Base-by-base conservation (phyloP, 257 asterid genomes). In the Fraxinus cuspidata region DNA sequence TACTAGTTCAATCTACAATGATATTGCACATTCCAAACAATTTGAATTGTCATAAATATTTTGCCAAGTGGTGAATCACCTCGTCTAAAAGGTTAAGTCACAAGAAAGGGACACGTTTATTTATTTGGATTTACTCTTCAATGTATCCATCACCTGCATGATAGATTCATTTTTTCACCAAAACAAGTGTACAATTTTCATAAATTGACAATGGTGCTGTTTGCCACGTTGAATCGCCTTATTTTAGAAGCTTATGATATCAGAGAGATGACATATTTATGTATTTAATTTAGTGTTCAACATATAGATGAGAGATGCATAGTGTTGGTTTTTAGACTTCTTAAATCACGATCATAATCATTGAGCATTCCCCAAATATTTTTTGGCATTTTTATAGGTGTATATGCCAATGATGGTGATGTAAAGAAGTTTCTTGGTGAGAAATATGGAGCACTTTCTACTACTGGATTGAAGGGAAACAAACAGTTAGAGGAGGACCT, bases 361-460 rank as follows among this genome's bases (percentile, higher is more conserved):
- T 58, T 58, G 13, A 21, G 9, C 65, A 7, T 58, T 58, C 13
- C 13, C 23, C 29, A 25, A 11, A 7, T 38, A 10, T 80, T 78
- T 37, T 5, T 70, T 67, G 85, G 37, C 29, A 51, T 29, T 72
- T 70, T 76, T 38, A 11, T 83, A 93, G 98, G 97, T 70, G 96
- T 91, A 11, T 95, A 95, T 86, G 99, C 96, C 25, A 96, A 91
- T 84, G 93, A 91, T 80, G 83, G 40, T 70, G 96, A 89, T 71
- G 82, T 88, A 18, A 85, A 87, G 81, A 85, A 81, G 81, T 70
- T 56, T 70, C 85, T 94, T 15, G 76, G 88, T 74, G 92, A 92
- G 82, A 91, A 91, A 89, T 84, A 91, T 60, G 86, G 87, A 35
- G 67, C 28, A 9, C 58, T 71, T 66, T 81, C 88, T 44, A 76